phyloP scores from a whole-genome alignment of 176 grass and related monocot genomes.

The Carex parvula region DNA sequence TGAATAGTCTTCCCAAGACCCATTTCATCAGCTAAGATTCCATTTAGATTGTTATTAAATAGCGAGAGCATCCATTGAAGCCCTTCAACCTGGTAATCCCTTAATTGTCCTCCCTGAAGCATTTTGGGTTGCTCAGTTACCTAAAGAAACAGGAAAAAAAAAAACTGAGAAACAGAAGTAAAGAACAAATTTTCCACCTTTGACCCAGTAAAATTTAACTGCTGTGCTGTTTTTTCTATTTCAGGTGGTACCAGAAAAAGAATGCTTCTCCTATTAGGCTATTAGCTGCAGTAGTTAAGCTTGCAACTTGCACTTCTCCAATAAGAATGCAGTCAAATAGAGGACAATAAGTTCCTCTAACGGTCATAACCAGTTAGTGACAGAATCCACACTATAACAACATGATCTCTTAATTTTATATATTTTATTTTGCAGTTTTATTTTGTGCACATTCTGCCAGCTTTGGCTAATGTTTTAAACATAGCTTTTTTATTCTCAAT shows the following conservation, averaged over 20 bases:
- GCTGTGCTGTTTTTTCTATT: background rate
- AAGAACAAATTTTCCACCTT: background rate
- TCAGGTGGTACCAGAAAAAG: background rate
- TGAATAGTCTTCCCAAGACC: conserved; percentile 99
- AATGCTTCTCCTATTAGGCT: background rate
- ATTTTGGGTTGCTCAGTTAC: conserved; percentile 88
- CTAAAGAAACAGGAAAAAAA: conserved; percentile 38
- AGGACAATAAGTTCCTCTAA: background rate
- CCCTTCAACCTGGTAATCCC: conserved; percentile 93
- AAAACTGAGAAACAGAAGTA: background rate
- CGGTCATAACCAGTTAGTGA: background rate
- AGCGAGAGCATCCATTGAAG: conserved; percentile 99
- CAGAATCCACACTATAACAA: background rate
- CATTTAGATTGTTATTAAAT: conserved; percentile 99
- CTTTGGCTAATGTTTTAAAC: background rate
- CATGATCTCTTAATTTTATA: background rate
- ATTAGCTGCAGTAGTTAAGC: background rate
- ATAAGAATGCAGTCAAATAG: background rate
- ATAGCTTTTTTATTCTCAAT: no score
- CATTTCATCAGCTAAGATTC: conserved; percentile 99
- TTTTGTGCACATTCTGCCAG: background rate
- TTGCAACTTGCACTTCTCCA: background rate
- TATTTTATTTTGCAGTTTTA: background rate
- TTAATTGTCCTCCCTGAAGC: conserved; percentile 78
- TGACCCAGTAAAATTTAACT: background rate